Evolutionary conservation across 768 basidiomycete species (phyloP), one percentile per base, ranked within the genome.

Genomic region (Boletellus sp.): DNA sequence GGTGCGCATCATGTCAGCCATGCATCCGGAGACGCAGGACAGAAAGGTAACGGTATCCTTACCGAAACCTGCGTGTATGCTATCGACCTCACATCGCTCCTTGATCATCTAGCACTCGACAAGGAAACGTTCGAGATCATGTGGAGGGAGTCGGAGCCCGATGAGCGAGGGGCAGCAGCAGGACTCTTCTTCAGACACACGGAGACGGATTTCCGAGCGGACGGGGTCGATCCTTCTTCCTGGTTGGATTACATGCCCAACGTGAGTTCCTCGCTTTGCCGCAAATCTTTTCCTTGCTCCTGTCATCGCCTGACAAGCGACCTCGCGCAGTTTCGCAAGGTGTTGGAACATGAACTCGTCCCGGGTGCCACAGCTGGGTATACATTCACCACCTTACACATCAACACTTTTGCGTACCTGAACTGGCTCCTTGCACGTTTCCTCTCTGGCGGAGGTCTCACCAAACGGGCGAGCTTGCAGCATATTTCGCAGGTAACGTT

Each of bases 1-100:
- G 90, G 89, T 32, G 90, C 87, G 9, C 87, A 91, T 54, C 85
- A 90, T 73, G 80, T 90, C 40, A 82, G 79, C 40, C 75, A 75
- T 15, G 77, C 78, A 3, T 72, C 70, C 10, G 71, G 74, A 12
- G 79, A 84, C 50, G 67, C 64, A 3, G 69, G 71, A n/a, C 78
- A 83, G 56, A 78, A 78, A 58, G 71, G 87, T 85, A 45, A 28
- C 72, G 62, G n/a, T 20, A 10, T 45, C 15, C 7, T 12, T 32
- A 13, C 19, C 22, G 13, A 7, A 28, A 34, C 10, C 6, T 46
- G 3, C 2, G 6, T 17, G 35, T 42, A 6, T 16, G 15, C 17
- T 15, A 26, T 36, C 13, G 5, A 51, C 22, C 11, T 16, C 15
- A 35, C 23, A n/a, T 6, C 32, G 16, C 33, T 41, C 22, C 26